Conservation (phyloP, 495 filamentous ascomycete genomes). For the Podospora pseudoanserina region DNA sequence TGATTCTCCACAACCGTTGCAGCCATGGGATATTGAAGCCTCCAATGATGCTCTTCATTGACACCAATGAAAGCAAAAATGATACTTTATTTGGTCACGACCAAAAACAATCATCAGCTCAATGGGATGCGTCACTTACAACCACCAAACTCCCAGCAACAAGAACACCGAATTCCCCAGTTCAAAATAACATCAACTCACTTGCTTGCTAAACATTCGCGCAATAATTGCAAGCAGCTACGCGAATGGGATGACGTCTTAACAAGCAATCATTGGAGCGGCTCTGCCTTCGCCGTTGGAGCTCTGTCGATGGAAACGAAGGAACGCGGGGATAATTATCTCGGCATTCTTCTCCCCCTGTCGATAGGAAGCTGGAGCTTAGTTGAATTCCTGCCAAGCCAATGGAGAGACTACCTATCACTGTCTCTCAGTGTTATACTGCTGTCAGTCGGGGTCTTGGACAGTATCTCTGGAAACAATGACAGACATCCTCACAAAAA, state of each 20-base stretch:
- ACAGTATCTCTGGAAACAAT: too few species aligned
- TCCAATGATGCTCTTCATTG: background rate
- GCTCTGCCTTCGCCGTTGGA: constrained; percentile 6
- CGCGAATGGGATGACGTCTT: background rate
- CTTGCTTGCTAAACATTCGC: background rate
- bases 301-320: background rate
- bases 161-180: background rate
- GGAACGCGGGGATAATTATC: background rate
- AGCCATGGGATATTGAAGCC: background rate
- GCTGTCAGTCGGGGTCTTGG: too few species aligned
- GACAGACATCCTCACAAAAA: too few species aligned
- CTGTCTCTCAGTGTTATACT: background rate
- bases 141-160: background rate
- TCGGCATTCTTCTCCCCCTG: background rate
- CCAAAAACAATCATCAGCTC: background rate
- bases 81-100: background rate
- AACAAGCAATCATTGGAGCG: constrained; percentile 8
- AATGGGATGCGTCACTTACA: background rate
- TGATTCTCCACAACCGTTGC: background rate
- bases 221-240: background rate
- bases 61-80: background rate
- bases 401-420: background rate
- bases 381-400: background rate
- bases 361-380: background rate
- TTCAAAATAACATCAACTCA: background rate